phyloP scores from a whole-genome alignment of 2,329 filamentous ascomycete species.

The Cercospora sp. region DNA sequence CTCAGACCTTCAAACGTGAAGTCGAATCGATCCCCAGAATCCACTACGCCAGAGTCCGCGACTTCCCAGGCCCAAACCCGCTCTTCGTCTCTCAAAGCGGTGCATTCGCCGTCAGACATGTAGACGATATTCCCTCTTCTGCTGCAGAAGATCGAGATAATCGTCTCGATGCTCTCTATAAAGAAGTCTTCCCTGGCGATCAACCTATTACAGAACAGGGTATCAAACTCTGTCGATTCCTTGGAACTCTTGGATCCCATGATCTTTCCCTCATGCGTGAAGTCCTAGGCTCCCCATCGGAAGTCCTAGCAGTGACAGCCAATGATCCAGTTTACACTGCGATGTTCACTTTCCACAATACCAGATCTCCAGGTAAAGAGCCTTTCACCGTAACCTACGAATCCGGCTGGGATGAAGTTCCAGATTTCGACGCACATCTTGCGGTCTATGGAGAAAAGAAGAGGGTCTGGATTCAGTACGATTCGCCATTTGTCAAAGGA shows the following conservation, averaged over 20 bases:
- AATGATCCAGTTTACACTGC: slow-evolving; percentile 42
- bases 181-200: slow-evolving; percentile 38
- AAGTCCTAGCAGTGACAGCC: slow-evolving; percentile 48
- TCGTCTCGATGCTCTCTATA: slow-evolving; percentile 34
- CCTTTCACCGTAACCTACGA: slow-evolving; percentile 59
- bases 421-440: slow-evolving; percentile 55
- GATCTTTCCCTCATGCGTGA: slow-evolving; percentile 59
- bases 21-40: slow-evolving; percentile 54
- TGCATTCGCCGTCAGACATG: slow-evolving; percentile 48
- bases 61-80: slow-evolving; percentile 58
- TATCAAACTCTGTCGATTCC: slow-evolving; percentile 44
- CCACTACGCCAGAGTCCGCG: slow-evolving; percentile 55
- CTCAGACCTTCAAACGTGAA: slow-evolving; percentile 54
- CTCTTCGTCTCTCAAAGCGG: slow-evolving; percentile 52
- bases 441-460: slow-evolving; percentile 57
- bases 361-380: slow-evolving; percentile 18
- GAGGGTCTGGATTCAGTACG: slow-evolving; percentile 56
- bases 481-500: slow-evolving; percentile 60
- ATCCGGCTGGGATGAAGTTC: slow-evolving; percentile 55
- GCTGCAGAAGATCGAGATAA: slow-evolving; percentile 25
- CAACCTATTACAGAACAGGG: slow-evolving; percentile 35
- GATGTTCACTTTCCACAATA: slow-evolving; percentile 47
- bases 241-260: slow-evolving; percentile 54
- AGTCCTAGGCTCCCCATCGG: slow-evolving; percentile 51
- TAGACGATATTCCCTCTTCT: slow-evolving; percentile 42